Base-by-base conservation (phyloP, 768 basidiomycete genomes). In the Suillus hirtellus region DNA sequence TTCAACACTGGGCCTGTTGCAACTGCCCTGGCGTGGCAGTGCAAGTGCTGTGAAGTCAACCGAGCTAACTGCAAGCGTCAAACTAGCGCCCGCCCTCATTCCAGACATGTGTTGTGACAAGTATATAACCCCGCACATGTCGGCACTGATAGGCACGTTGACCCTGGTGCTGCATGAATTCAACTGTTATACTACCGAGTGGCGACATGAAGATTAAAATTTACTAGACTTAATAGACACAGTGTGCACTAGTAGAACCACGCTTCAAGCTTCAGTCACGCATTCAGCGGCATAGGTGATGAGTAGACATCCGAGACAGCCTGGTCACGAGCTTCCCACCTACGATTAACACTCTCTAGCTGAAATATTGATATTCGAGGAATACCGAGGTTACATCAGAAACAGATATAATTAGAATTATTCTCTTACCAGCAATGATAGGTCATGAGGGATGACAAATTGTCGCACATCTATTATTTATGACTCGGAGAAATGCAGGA, bases 11-110 rank as follows among this genome's bases (percentile, higher is more conserved):
- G 37, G 34, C 40, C 53, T 44, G 54, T 27, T 10, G 63, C 35
- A 35, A 35, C 35, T 35, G 60, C 5, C 10, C 46, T 53, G 53
- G 42, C n/a, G 64, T 65, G 64, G 64, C 64, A 59, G 64, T 65
- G 64, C 62, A 40, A 11, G 14, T 15, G 17, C 12, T 27, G 34
- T 10, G 50, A 27, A 31, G 27, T 31, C 27, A 31, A 31, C 24
- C 47, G 27, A 49, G 24, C 49, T 6, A 50, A 50, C 2, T 50
- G 17, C 50, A 52, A 37, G 53, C 35, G 53, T 12, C 17, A 42
- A 58, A 42, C 38, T 58, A 60, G 42, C 61, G 60, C 61, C 42
- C 27, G 38, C 8, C 34, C 12, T n/a, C 9, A 9, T 43, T 43
- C 31, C 54, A 55, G 31, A 14, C 31, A n/a, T 34, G 17, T 34